phyloP scores from a whole-genome alignment of 768 basidiomycete species.

The Filobasidium floriforme region DNA sequence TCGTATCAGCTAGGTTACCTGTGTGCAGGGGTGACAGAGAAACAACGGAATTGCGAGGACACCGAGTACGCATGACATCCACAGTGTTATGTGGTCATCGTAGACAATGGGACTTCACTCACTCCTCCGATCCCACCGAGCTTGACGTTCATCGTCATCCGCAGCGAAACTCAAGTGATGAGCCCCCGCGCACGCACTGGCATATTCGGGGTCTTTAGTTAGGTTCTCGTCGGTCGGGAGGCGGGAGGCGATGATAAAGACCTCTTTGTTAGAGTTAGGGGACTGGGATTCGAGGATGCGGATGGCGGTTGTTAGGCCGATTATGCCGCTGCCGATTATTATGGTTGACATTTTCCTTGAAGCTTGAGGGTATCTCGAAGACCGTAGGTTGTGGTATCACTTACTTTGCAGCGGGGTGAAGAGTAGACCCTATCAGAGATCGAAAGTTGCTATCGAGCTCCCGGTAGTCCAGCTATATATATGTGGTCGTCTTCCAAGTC shows the following conservation, averaged over 20 bases:
- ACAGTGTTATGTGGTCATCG: background rate
- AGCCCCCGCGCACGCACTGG: conserved; percentile 40
- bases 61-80: background rate
- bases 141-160: conserved; percentile 38
- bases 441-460: too few species aligned
- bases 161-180: conserved; percentile 45
- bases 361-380: too few species aligned
- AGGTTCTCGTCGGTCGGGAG: conserved; percentile 36
- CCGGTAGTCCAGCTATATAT: too few species aligned
- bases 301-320: conserved; percentile 45
- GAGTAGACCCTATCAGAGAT: too few species aligned
- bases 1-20: too few species aligned
- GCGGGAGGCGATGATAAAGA: conserved; percentile 40
- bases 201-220: conserved; percentile 28
- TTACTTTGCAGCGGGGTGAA: background rate
- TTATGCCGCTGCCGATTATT: conserved; percentile 43
- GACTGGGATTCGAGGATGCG: conserved; percentile 31
- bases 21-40: too few species aligned
- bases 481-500: too few species aligned
- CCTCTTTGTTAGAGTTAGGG: conserved; percentile 17
- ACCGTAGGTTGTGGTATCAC: too few species aligned
- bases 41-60: too few species aligned
- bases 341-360: conserved; percentile 18
- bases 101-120: conserved; percentile 10
- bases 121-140: conserved; percentile 35